Conservation (phyloP, 106 monocot genomes). For the Dendrobium catenatum region DNA sequence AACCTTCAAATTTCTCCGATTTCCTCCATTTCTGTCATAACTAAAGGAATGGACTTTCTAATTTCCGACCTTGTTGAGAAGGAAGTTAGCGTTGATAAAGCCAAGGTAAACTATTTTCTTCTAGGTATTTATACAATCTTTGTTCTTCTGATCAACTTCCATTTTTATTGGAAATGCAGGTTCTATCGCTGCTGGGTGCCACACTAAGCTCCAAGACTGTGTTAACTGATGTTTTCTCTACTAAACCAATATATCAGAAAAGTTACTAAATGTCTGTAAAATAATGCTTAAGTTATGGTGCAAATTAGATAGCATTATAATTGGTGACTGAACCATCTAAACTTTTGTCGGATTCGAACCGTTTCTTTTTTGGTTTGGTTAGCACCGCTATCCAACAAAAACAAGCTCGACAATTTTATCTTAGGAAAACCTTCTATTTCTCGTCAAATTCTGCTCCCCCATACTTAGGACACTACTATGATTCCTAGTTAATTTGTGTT, state of each 20-base stretch:
- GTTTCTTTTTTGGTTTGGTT: too few species aligned
- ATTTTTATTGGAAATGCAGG: background rate
- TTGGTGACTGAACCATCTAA: too few species aligned
- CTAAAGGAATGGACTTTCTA: background rate
- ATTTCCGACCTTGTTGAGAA: background rate
- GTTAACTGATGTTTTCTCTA: background rate
- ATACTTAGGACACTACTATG: too few species aligned
- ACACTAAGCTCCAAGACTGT: background rate
- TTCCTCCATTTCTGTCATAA: background rate
- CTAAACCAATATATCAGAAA: background rate
- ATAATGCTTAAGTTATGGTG: too few species aligned
- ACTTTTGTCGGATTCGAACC: too few species aligned
- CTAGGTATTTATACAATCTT: background rate
- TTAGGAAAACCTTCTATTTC: too few species aligned
- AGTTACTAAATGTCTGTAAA: too few species aligned
- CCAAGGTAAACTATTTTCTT: background rate
- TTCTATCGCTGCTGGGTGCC: background rate
- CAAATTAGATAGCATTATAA: too few species aligned
- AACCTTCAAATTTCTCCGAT: background rate
- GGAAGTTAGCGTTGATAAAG: background rate
- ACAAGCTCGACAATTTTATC: too few species aligned
- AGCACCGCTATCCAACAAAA: too few species aligned
- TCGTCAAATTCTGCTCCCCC: too few species aligned
- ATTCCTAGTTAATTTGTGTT: too few species aligned
- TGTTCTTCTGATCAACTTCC: background rate